Percentiles rank a stretch among this genome's conserved stretches.
phyloP scores from a whole-genome alignment of 1,139 yeast species.

The Debaryomyces subglobosus region DNA sequence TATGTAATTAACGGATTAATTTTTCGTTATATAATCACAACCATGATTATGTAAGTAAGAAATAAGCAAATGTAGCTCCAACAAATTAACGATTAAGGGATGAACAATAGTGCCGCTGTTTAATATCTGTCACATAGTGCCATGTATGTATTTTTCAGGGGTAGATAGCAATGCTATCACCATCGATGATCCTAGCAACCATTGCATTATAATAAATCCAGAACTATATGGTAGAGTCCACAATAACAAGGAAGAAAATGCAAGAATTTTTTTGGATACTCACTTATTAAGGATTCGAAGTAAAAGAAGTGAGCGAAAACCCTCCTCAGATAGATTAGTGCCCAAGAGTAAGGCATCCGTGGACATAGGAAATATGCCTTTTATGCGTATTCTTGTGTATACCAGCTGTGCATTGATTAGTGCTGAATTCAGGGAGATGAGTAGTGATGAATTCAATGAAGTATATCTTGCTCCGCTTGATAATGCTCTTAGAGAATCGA shows the following conservation, averaged over 20 bases:
- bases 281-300: background rate
- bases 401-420: background rate
- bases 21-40: too few species aligned
- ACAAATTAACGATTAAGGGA: too few species aligned
- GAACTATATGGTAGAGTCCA: background rate
- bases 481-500: background rate
- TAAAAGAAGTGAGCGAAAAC: background rate
- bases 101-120: too few species aligned
- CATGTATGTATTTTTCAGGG: background rate
- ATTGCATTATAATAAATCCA: background rate
- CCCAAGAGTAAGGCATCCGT: constrained; percentile 7
- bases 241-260: background rate
- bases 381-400: background rate
- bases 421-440: constrained; percentile 9
- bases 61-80: too few species aligned
- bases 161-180: background rate
- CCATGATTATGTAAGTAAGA: too few species aligned
- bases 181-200: background rate
- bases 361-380: background rate
- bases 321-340: background rate
- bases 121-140: background rate
- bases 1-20: too few species aligned
- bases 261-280: constrained; percentile 1
- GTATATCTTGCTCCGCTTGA: constrained; percentile 10
- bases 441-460: constrained; percentile 7